Conservation (phyloP, 1,284 basidiomycete species). For the Marasmius tenuissimus region DNA sequence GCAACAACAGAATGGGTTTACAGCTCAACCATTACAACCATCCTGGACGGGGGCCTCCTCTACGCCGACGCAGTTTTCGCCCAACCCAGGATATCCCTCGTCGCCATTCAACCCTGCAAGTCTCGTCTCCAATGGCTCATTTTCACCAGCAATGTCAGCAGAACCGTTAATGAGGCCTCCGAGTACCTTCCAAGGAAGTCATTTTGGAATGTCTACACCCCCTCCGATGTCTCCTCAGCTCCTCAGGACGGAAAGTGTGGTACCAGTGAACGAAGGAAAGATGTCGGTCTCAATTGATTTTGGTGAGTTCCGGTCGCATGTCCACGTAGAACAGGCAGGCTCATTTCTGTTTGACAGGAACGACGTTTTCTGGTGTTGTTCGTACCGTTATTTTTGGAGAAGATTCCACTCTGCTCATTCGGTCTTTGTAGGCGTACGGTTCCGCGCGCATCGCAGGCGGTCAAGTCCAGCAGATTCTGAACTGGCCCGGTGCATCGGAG, state of each 20-base stretch:
- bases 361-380: slow-evolving; percentile 81
- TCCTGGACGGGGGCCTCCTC: slow-evolving; percentile 29
- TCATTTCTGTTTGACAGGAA: slow-evolving; percentile 44
- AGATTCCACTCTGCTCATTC: slow-evolving; percentile 7
- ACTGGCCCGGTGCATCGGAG: slow-evolving; percentile 78
- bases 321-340: background rate
- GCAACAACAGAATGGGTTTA: slow-evolving; percentile 24
- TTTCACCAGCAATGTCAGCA: slow-evolving; percentile 22
- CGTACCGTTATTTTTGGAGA: slow-evolving; percentile 27
- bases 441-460: slow-evolving; percentile 80
- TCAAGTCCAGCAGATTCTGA: slow-evolving; percentile 73
- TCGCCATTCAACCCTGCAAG: background rate
- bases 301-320: slow-evolving; percentile 40
- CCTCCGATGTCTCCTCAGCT: slow-evolving; percentile 21
- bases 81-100: slow-evolving; percentile 15
- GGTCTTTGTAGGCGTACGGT: slow-evolving; percentile 61
- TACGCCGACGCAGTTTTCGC: slow-evolving; percentile 7
- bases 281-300: slow-evolving; percentile 81
- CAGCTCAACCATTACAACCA: slow-evolving; percentile 12
- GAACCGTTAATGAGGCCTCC: slow-evolving; percentile 9
- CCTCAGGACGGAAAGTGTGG: slow-evolving; percentile 6
- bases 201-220: slow-evolving; percentile 20
- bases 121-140: slow-evolving; percentile 5
- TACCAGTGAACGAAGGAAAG: slow-evolving; percentile 53
- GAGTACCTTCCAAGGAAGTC: slow-evolving; percentile 9